A percentile compares a stretch with the other conserved stretches of the same genome.
Evolutionary conservation across 1,284 basidiomycete species (phyloP).

Genomic region (Stereum hirsutum): DNA sequence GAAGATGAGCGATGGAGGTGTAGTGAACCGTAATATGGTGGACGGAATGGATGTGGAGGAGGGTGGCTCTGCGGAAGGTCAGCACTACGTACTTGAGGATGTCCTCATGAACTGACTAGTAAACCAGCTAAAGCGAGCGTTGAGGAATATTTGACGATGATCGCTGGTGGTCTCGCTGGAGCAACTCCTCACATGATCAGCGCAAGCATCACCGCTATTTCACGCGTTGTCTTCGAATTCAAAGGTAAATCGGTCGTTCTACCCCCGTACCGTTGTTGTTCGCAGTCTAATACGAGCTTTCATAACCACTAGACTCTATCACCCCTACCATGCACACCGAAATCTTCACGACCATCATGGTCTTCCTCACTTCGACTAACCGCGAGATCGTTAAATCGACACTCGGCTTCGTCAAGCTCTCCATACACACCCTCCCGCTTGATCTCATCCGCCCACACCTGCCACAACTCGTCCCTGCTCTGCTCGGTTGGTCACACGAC

Average conservation of each 20-base stretch:
- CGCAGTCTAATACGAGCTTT: neutral
- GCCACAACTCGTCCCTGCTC: constrained; percentile 70
- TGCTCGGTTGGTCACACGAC: constrained; percentile 91
- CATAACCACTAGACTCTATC: constrained; percentile 48
- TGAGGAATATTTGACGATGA: constrained; percentile 95
- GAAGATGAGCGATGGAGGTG: constrained; percentile 87
- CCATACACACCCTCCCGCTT: constrained; percentile 75
- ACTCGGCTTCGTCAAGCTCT: constrained; percentile 92
- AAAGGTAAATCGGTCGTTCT: constrained; percentile 56
- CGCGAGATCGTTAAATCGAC: constrained; percentile 97
- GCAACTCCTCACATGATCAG: constrained; percentile 98
- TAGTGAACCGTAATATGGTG: constrained; percentile 70
- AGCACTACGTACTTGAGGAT: constrained; percentile 12
- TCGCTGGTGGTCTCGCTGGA: constrained; percentile 91
- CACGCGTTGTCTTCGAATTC: constrained; percentile 94
- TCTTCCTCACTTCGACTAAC: constrained; percentile 90
- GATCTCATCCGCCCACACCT: constrained; percentile 74
- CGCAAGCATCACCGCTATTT: constrained; percentile 91
- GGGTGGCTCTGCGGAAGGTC: constrained; percentile 52
- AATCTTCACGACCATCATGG: constrained; percentile 79
- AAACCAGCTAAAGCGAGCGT: constrained; percentile 64
- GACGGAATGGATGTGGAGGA: constrained; percentile 81
- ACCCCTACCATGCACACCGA: constrained; percentile 76
- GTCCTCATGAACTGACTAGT: neutral
- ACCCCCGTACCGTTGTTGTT: neutral